Evolutionary conservation across 2,329 filamentous ascomycete genomes (phyloP).

Genomic region (Colletotrichum sublineola): DNA sequence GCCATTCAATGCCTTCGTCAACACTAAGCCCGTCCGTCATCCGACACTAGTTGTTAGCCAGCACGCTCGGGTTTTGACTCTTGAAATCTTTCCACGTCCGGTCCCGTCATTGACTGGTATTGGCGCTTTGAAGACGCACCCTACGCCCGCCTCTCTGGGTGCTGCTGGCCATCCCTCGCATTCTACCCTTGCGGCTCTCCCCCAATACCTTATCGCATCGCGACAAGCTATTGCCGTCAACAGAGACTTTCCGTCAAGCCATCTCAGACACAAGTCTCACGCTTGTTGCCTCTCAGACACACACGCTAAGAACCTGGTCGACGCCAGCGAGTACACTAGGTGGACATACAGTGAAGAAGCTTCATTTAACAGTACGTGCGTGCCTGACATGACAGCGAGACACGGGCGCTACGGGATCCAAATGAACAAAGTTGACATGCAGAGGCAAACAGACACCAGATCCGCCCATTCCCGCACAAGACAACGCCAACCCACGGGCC

Average conservation of each 20-base stretch:
- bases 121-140: constrained; percentile 1
- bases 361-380: constrained; percentile 38
- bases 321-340: constrained; percentile 15
- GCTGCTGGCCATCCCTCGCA: constrained; percentile 15
- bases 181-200: constrained; percentile 8
- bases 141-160: neutral
- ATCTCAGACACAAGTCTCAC: constrained; percentile 40
- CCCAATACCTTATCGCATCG: neutral
- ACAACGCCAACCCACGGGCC: constrained; percentile 23
- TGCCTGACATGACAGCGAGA: constrained; percentile 43
- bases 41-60: constrained; percentile 20
- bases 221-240: constrained; percentile 7
- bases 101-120: constrained; percentile 2
- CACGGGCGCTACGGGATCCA: constrained; percentile 37
- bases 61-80: constrained; percentile 4
- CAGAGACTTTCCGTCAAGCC: constrained; percentile 16
- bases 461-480: constrained; percentile 39
- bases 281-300: constrained; percentile 27
- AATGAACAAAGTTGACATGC: constrained; percentile 36
- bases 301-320: constrained; percentile 26
- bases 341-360: constrained; percentile 28
- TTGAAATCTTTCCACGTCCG: constrained; percentile 1
- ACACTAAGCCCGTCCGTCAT: constrained; percentile 2
- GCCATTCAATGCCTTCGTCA: constrained; percentile 8
- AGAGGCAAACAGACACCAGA: constrained; percentile 35